Base-by-base conservation (phyloP, 2,329 filamentous ascomycete genomes). In the Alternaria brassicae region DNA sequence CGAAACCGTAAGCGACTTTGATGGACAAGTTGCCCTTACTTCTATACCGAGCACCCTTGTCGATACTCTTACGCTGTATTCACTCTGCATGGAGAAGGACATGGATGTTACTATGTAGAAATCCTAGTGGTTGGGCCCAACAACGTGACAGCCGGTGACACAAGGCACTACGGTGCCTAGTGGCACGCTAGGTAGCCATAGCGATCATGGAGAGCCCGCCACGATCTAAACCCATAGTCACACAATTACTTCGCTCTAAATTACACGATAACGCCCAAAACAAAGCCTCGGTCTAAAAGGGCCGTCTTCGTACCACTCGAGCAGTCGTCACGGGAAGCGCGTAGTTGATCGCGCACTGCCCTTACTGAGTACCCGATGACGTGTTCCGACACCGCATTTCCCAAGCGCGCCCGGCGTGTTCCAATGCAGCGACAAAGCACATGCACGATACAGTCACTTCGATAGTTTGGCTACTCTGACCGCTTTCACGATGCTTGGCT, bases 351-450 rank as follows among this genome's bases (percentile, higher is more conserved):
- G 42, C 52, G 39, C 44, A 49, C 45, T 54, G 52, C 47, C 47
- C 45, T 52, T 27, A 21, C 37, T n/a, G 34, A 34, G 40, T 40
- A 42, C 42, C 47, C 39, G 34, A 54, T 60, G 57, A 60, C 53
- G 57, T 60, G 52, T 48, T 25, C 40, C 40, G 39, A 59, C 45
- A 56, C 47, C 40, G 53, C 36, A 59, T 48, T 53, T 21, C 9
- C 39, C 34, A 48, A 28, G 25, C 27, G 25, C 17, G n/a, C n/a
- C n/a, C n/a, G n/a, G n/a, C n/a, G 21, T 23, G 19, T 52, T 21
- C 21, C 45, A 40, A 19, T 41, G 41, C 40, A 25, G 27, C 40
- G 27, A 47, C 32, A 23, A 51, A 51, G 25, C 53, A 56, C 40
- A 52, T 56, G 47, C 39, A 47, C 40, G 27, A 34, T 48, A 47